Conservation (phyloP, 129 eudicot species). For the Sambucus nigra region DNA sequence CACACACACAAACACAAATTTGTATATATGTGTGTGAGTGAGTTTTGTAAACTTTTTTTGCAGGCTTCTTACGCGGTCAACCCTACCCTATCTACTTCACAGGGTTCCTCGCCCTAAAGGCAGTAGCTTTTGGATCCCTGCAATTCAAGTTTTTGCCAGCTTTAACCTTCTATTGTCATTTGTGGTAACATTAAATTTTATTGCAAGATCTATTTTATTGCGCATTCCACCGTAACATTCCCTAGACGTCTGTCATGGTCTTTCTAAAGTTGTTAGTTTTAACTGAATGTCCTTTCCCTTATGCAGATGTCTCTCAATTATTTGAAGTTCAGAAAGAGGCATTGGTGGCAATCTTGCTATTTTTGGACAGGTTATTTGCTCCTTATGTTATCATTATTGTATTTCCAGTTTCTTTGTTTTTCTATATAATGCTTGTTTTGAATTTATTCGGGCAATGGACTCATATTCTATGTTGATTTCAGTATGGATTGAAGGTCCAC, state of each 20-base stretch:
- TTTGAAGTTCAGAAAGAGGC: slow-evolving; percentile 41
- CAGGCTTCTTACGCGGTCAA: slow-evolving; percentile 64
- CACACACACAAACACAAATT: too few species aligned
- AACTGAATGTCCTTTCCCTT: slow-evolving; percentile 2
- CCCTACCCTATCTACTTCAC: slow-evolving; percentile 59
- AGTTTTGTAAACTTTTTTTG: too few species aligned
- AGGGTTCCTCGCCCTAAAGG: slow-evolving; percentile 69
- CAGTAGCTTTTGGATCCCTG: slow-evolving; percentile 82
- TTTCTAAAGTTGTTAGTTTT: neutral
- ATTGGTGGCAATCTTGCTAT: slow-evolving; percentile 91
- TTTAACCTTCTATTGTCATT: slow-evolving; percentile 59
- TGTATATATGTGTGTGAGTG: too few species aligned
- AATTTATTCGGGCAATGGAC: slow-evolving; percentile 9
- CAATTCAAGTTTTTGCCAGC: slow-evolving; percentile 74
- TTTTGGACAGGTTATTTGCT: slow-evolving; percentile 66
- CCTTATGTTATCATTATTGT: slow-evolving; percentile 5
- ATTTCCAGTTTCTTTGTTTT: neutral
- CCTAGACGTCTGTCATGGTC: neutral
- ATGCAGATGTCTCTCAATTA: slow-evolving; percentile 63
- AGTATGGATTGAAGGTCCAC: slow-evolving; percentile 84
- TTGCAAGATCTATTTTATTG: neutral
- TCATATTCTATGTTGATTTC: slow-evolving; percentile 21
- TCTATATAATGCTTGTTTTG: neutral
- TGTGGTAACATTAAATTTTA: slow-evolving; percentile 34
- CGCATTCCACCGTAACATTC: neutral